Evolutionary conservation across 208 protist species (phyloP), one percentile per base, ranked within the genome.

Genomic region (Novymonas esmeraldas): DNA sequence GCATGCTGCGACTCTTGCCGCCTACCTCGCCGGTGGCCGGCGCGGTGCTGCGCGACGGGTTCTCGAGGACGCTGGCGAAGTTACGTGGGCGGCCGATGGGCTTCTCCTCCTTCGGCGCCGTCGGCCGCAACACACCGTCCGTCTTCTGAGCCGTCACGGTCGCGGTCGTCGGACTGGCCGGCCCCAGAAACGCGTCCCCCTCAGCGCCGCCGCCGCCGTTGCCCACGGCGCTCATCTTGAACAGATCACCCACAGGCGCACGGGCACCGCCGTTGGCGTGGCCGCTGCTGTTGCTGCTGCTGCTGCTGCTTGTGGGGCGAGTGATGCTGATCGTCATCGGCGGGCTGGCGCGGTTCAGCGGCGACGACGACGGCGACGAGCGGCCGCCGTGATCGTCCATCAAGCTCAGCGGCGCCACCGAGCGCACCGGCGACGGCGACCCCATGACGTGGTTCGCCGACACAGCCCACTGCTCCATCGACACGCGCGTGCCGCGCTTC

Each of bases 51-150:
- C 24, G 16, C n/a, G 68, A 60, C n/a, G 59, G 20, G 22, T 38
- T 72, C 56, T 71, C 73, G 11, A 73, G 42, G 6, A 70, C 67
- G 51, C 69, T 84, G 26, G 70, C 52, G n/a, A 79, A 60, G 50
- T 75, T 84, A 54, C 78, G 73, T 10, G 79, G 73, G 11, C 79
- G 79, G 13, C 55, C 62, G 16, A 60, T 31, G 4, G 79, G 79
- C 41, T 79, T 85, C 50, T 81, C 79, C 26, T 75, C 70, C 64
- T 78, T 85, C n/a, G 79, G 79, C 13, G 71, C 79, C 9, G 79
- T 81, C 51, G 79, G 79, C 54, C 70, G 74, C 36, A 85, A 49
- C 42, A 68, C 45, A 14, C 38, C 33, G 10, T 54, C 51, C 3
- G 28, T 48, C 29, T 39, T 36, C 13, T 36, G 46, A 31, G 26